Evolutionary conservation across 192 early-diverging fungal genomes (phyloP), one percentile per base, ranked within the genome.

Genomic region (Entomortierella lignicola): DNA sequence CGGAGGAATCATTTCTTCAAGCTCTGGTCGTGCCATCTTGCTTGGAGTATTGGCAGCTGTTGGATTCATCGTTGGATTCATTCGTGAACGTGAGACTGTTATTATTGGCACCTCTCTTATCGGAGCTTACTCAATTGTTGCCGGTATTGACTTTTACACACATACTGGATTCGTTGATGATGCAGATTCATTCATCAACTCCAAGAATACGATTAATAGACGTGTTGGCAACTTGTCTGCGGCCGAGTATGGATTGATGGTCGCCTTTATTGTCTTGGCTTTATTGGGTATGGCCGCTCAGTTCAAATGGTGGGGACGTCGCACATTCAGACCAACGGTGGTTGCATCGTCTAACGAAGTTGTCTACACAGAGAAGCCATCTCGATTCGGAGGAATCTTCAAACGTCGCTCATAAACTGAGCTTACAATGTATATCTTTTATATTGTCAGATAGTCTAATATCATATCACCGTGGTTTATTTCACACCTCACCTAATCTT

Each of bases 141-240:
- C 83, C 21, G 89, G 87, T 11, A 60, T 90, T 1, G 89, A 90
- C 60, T 43, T 87, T 1, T 91, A 87, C 58, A 72, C 82, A 0
- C 84, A 86, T 43, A 89, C 87, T 27, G 88, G 87, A 2, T 87
- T 89, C 63, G 54, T 57, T 47, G 10, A 42, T n/a, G 42, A 41
- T 20, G 52, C 67, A 3, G 51, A 70, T 31, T 79, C 67, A 18
- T 79, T 79, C 50, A 64, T 70, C 74, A 79, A 79, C 62, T 69
- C 61, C 62, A 68, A 69, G 51, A 57, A 48, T 54, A 67, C 2
- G 21, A 32, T 69, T 17, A 57, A 60, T 41, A 30, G 59, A 48
- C 43, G 71, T 8, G 62, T 65, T 44, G 68, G 68, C 2, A 17
- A 2, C n/a, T 0, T 72, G 20, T 41, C 62, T 4, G 61, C 47